Evolutionary conservation across 352 stramenopile species (phyloP).

Genomic region (Phytopythium aichiense): DNA sequence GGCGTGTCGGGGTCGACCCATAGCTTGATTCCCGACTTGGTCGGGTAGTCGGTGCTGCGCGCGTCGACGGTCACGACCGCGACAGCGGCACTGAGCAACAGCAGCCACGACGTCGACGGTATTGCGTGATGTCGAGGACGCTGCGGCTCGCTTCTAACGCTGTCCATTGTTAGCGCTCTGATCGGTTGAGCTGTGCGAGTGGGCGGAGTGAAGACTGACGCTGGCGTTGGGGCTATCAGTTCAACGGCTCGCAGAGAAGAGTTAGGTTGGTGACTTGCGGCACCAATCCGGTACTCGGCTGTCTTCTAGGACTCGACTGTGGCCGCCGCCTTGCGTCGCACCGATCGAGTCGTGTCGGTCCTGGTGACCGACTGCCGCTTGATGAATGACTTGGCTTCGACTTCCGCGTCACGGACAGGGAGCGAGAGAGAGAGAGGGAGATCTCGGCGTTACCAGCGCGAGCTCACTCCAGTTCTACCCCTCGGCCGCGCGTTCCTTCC

Average conservation of each 20-base stretch:
- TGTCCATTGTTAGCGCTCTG: background rate
- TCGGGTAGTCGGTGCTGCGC: background rate
- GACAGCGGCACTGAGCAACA: background rate
- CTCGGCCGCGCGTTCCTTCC: too few species aligned
- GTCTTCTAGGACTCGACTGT: too few species aligned
- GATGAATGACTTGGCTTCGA: too few species aligned
- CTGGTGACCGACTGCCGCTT: too few species aligned
- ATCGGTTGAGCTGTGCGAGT: background rate
- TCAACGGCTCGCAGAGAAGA: background rate
- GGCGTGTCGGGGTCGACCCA: conserved; percentile 38
- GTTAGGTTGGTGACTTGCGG: too few species aligned
- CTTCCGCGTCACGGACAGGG: too few species aligned
- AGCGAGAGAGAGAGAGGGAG: too few species aligned
- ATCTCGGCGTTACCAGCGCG: too few species aligned
- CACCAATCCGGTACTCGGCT: too few species aligned
- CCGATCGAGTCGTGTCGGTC: too few species aligned
- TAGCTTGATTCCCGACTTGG: conserved; percentile 12
- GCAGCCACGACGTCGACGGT: background rate
- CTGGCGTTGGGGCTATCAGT: background rate
- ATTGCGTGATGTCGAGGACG: background rate
- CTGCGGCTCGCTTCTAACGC: background rate
- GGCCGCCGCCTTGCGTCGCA: too few species aligned
- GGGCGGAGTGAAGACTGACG: background rate
- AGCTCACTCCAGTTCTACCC: too few species aligned
- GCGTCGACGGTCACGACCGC: background rate